These are phyloP conservation scores for Wickerhamomyces sydowiorum DNA, from an alignment of 805 yeast genomes.

Conservation along the genomic window DNA sequence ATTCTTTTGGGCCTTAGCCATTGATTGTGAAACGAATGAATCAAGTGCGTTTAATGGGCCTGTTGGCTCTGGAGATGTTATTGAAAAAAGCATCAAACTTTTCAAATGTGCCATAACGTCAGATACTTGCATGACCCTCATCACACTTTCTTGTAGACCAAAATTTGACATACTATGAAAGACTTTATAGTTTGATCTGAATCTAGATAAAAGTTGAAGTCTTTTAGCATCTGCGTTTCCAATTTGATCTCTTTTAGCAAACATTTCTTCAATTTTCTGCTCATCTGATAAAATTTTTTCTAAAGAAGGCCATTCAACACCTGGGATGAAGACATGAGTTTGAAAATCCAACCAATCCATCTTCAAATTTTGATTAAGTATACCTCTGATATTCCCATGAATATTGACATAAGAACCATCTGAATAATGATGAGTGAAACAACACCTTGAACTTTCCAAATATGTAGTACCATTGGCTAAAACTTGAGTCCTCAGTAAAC, in stretches of 20 bases:
- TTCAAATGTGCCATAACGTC: constrained; percentile 72
- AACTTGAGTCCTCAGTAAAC: constrained; percentile 44
- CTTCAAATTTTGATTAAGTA: constrained; percentile 54
- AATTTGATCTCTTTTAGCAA: constrained; percentile 5
- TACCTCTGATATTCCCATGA: constrained; percentile 54
- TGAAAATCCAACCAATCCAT: constrained; percentile 71
- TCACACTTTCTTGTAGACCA: constrained; percentile 61
- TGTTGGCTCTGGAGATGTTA: constrained; percentile 34
- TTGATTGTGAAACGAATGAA: constrained; percentile 24
- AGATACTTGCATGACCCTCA: constrained; percentile 68
- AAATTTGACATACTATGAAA: constrained; percentile 43
- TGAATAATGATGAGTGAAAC: constrained; percentile 44
- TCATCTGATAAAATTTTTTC: constrained; percentile 34
- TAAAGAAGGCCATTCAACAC: constrained; percentile 38
- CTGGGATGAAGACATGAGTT: constrained; percentile 39
- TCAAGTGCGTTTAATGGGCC: constrained; percentile 56
- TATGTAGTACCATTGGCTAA: constrained; percentile 48
- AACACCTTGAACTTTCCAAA: constrained; percentile 46
- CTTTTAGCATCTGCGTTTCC: constrained; percentile 4
- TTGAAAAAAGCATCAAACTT: constrained; percentile 56
- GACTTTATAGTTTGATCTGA: constrained; percentile 37
- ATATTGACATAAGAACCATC: constrained; percentile 71
- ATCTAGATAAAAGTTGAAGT: constrained; percentile 21
- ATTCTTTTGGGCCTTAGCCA: constrained; percentile 2
- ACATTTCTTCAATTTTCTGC: constrained; percentile 12